A percentile compares a stretch with the other conserved stretches of the same genome.
Evolutionary conservation across 1,139 yeast genomes (phyloP).

Genomic region (Blastobotrys illinoisensis): DNA sequence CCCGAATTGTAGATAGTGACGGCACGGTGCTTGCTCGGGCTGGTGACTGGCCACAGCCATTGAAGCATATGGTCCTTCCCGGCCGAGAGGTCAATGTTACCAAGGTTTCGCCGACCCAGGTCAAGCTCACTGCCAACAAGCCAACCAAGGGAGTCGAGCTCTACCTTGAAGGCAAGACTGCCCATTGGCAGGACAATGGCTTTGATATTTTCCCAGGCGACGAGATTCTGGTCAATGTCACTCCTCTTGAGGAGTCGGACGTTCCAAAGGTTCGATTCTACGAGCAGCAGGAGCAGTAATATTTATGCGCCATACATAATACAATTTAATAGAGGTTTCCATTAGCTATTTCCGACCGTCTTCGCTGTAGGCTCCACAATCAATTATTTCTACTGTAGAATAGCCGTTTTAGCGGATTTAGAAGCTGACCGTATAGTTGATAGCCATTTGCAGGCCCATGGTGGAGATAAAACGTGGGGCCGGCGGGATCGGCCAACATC

Average conservation of each 20-base stretch:
- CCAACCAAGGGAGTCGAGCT: constrained; percentile 43
- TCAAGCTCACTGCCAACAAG: constrained; percentile 26
- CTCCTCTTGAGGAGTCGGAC: constrained; percentile 3
- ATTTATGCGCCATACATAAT: background rate
- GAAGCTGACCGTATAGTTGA: too few species aligned
- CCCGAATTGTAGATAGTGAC: constrained; percentile 17
- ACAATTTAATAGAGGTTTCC: background rate
- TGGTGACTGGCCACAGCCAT: constrained; percentile 52
- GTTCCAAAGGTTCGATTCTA: constrained; percentile 3
- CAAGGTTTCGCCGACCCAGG: constrained; percentile 16
- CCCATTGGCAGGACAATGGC: constrained; percentile 39
- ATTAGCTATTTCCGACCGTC: too few species aligned
- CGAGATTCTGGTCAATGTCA: constrained; percentile 16
- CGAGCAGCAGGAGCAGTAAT: constrained; percentile 3
- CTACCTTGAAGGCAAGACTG: constrained; percentile 13
- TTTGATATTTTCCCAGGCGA: constrained; percentile 43
- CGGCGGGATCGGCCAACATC: background rate
- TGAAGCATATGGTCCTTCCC: constrained; percentile 39
- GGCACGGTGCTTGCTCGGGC: constrained; percentile 32
- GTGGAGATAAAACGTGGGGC: background rate
- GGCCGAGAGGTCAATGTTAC: constrained; percentile 17
- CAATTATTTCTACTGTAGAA: too few species aligned
- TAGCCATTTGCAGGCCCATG: too few species aligned
- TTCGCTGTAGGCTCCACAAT: too few species aligned
- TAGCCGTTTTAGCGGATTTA: too few species aligned